phyloP scores from a whole-genome alignment of 768 basidiomycete genomes.

The Tubosaeta sp. region DNA sequence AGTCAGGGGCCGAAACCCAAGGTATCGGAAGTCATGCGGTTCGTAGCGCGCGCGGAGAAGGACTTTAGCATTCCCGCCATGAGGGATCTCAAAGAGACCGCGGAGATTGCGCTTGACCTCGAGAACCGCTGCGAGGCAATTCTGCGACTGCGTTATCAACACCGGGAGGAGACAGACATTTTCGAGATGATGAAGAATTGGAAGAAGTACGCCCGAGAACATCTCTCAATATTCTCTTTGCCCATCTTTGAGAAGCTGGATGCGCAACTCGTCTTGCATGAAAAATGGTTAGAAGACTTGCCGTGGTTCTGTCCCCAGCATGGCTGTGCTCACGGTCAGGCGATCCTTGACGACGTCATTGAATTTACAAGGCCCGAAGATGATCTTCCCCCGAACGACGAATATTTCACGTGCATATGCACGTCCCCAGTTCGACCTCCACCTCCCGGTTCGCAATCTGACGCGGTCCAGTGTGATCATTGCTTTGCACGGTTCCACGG shows the following conservation, averaged over 20 bases:
- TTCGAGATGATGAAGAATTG: constrained; percentile 73
- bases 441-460: constrained; percentile 66
- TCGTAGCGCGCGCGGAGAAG: constrained; percentile 68
- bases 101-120: constrained; percentile 74
- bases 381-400: constrained; percentile 72
- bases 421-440: constrained; percentile 72
- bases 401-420: constrained; percentile 86
- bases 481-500: constrained; percentile 86
- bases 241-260: constrained; percentile 72
- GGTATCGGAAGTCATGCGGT: constrained; percentile 62
- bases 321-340: constrained; percentile 55
- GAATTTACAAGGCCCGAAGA: constrained; percentile 73
- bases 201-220: constrained; percentile 65
- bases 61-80: constrained; percentile 71
- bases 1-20: constrained; percentile 52
- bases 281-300: constrained; percentile 67
- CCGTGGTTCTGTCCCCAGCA: constrained; percentile 80
- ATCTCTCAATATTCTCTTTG: constrained; percentile 68
- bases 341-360: constrained; percentile 69
- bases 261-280: constrained; percentile 60
- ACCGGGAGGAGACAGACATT: constrained; percentile 54
- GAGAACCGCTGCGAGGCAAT: constrained; percentile 74
- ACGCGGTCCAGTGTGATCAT: constrained; percentile 88
- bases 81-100: constrained; percentile 60
- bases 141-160: constrained; percentile 57